phyloP scores from a whole-genome alignment of 2,329 filamentous ascomycete genomes.

The Pseudohalonectria lignicola region DNA sequence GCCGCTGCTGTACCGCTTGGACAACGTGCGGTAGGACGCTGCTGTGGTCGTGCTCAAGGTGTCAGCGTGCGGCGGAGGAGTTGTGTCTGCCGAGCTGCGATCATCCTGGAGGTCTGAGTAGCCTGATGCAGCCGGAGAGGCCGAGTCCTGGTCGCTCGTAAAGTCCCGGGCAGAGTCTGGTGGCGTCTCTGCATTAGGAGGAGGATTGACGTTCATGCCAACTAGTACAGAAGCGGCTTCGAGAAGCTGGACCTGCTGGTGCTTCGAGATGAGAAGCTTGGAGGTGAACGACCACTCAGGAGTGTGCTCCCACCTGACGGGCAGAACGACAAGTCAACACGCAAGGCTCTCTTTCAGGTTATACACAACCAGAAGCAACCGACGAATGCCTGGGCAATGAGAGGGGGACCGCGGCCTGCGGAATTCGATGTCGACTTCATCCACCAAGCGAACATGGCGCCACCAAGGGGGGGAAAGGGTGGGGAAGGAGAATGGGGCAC shows the following conservation, averaged over 20 bases:
- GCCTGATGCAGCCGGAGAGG: constrained; percentile 70
- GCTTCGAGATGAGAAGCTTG: constrained; percentile 96
- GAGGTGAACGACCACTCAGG: constrained; percentile 96
- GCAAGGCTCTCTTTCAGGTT: constrained; percentile 6
- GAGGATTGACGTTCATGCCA: constrained; percentile 59
- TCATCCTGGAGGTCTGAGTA: constrained; percentile 69
- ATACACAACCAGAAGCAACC: too few relatives aligned
- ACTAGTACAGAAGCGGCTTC: constrained; percentile 96
- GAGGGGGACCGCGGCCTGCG: not conserved
- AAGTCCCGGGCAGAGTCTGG: constrained; percentile 57
- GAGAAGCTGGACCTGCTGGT: constrained; percentile 95
- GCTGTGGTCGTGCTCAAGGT: constrained; percentile 42
- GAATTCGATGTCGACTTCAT: not conserved
- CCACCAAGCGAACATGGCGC: constrained; percentile 19
- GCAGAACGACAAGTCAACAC: constrained; percentile 27
- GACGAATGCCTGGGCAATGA: not conserved
- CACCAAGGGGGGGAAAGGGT: constrained; percentile 34
- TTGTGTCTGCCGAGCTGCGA: constrained; percentile 82
- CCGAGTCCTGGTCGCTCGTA: constrained; percentile 71
- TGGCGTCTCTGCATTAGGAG: constrained; percentile 42
- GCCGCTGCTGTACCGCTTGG: constrained; percentile 48
- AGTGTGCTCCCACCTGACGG: constrained; percentile 92
- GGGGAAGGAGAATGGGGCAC: constrained; percentile 44
- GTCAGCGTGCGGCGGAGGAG: constrained; percentile 72
- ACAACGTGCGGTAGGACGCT: constrained; percentile 32